Evolutionary conservation across 441 rosid species (phyloP).

Genomic region (Adansonia gregorii): DNA sequence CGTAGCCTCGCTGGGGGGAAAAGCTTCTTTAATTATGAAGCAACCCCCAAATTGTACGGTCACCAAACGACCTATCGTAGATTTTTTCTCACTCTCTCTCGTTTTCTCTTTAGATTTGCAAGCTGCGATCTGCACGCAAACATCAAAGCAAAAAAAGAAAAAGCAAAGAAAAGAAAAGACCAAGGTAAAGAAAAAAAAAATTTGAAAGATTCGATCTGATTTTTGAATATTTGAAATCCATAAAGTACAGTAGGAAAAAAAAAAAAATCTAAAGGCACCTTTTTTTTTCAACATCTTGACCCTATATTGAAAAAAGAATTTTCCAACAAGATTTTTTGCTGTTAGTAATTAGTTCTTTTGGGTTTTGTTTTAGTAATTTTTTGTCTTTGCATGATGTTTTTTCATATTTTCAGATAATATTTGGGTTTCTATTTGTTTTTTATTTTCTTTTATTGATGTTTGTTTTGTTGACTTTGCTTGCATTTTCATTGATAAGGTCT

Average conservation of each 20-base stretch:
- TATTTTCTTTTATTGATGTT: background rate
- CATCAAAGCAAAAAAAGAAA: conserved; percentile 9
- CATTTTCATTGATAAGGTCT: conserved; percentile 10
- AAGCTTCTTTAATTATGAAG: conserved; percentile 4
- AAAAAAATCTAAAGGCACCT: background rate
- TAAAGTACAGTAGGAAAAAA: background rate
- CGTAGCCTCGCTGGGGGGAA: background rate
- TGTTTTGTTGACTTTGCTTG: conserved; percentile 4
- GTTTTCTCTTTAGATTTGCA: background rate
- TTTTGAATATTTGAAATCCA: background rate
- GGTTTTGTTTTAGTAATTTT: background rate
- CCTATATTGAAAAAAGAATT: background rate
- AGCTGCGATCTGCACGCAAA: background rate
- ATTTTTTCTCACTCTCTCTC: conserved; percentile 23
- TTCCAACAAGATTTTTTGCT: background rate
- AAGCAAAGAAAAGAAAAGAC: conserved; percentile 8
- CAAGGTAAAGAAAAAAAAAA: background rate
- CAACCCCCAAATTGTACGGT: conserved; percentile 25
- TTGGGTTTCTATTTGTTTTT: background rate
- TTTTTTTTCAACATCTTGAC: background rate
- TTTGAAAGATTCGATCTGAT: background rate
- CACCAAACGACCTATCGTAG: conserved; percentile 11
- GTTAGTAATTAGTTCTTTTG: background rate
- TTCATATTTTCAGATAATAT: background rate
- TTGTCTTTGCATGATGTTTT: background rate